Base-by-base conservation (phyloP, 139 green algal genomes). In the Axilococcus clingmanii region DNA sequence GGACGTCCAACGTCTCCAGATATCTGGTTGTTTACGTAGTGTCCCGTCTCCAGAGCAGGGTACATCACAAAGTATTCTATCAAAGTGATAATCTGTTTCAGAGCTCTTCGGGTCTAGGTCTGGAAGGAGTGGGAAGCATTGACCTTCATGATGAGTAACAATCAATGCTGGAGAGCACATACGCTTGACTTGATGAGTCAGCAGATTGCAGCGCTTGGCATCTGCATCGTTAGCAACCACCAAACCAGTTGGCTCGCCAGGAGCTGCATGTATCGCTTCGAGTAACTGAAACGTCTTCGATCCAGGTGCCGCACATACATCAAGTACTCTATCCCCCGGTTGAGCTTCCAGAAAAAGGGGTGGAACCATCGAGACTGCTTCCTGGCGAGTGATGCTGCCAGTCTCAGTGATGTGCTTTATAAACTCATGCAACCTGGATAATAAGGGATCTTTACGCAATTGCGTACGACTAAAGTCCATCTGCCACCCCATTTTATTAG, bases 291-390 rank as follows among this genome's bases (percentile, higher is more conserved):
- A 87, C 16, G 93, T 99, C 72, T 99, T 99, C 48, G 81, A 94
- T 7, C 93, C 93, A 4, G 93, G 93, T 6, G 93, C 87, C 5
- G 93, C 93, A 59, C 93, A 99, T 77, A 94, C 94, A 75, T 99
- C 93, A 35, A 99, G 79, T 34, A 98, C 85, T 64, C 83, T 71
- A 77, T 98, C 88, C 30, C 92, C 63, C 7, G 93, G 84, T 61
- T 91, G 69, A 50, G 97, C 85, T 36, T 96, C 90, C 58, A 99
- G 71, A 43, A 99, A 86, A 23, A 98, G 69, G 0, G 92, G 88
- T 7, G 92, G 92, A 41, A 98, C 83, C 92, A 99, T 99, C 50
- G 85, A 96, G 57, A 98, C 92, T 4, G 85, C 88, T 71, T 99
- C 92, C 78, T 99, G 92, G 4, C 92, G 69, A 4, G 84, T 95